Base-by-base conservation (phyloP, 2,329 filamentous ascomycete species). In the Ceratocystis variospora region DNA sequence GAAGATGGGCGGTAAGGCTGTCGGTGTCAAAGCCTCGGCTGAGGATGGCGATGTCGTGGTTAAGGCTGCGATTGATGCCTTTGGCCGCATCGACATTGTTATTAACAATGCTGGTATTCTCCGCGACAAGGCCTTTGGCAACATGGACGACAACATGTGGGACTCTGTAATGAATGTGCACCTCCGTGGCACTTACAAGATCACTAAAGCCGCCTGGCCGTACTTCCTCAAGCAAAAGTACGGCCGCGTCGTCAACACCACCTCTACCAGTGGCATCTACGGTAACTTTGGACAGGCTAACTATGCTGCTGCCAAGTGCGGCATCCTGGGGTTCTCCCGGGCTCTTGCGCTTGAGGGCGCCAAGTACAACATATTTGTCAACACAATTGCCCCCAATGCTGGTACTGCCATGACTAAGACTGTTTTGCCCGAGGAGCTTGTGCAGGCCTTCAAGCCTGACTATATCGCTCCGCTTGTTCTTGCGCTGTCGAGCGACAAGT, bases 201-300 rank as follows among this genome's bases (percentile, higher is more conserved):
- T 93, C 70, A 93, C 90, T 74, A 96, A 96, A 83, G 94, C 94
- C 69, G 94, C 94, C 22, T 99, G 93, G 91, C 94, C 94, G 63
- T 89, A 95, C 77, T 89, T 99, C 81, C 82, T 97, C 64, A 96
- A 96, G 83, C 94, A 99, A 77, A 97, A 96, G 82, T 99, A 96
- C 73, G 94, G 94, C 71, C 90, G 94, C 73, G 86, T 99, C 69
- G 82, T 99, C 73, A 99, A 99, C 82, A 99, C 94, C 61, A 94
- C 94, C 50, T 96, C 90, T 45, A 97, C 94, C 62, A 95, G 89
- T 72, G 94, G 94, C 77, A 96, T 99, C 76, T 99, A 99, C 75
- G 94, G 94, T 72, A 99, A 96, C 83, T 99, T 99, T 75, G 94
- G 94, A 69, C 94, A 99, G 78, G 90, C 93, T 73, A 99, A 99